Base-by-base conservation (phyloP, 2,329 filamentous ascomycete species). In the Teratosphaeria nubilosa region DNA sequence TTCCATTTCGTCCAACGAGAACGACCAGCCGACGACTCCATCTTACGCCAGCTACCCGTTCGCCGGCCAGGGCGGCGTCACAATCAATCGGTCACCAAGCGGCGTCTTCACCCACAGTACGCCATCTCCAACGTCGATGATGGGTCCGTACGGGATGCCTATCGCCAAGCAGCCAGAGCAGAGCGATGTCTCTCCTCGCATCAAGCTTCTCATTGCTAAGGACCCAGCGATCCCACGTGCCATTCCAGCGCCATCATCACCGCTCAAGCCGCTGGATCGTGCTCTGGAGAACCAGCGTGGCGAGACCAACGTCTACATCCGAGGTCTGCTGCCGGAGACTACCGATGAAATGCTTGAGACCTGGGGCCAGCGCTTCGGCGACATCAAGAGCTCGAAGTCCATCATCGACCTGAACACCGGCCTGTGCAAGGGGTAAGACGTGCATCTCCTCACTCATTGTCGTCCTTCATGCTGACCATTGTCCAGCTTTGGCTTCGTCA, bases 251-350 rank as follows among this genome's bases (percentile, higher is more conserved):
- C 90, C 90, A 30, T 86, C 86, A 25, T 91, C 92, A 58, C 88
- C 88, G 68, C 84, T 89, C 77, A 89, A 96, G 80, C 91, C 88
- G 50, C 83, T 97, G 30, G 92, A 96, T 63, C 91, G 96, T 74
- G 95, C 91, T 70, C 80, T 99, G 54, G 90, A 96, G 75, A 97
- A 97, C 69, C 88, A 91, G 59, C 94, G 88, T 53, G 91, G 91
- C 51, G 96, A 97, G 70, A 94, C 91, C 63, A 99, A 99, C 69
- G 92, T 99, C 64, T 99, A 99, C 78, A 96, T 99, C 63, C 90
- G 94, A 61, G 95, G 95, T 20, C 86, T 99, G 62, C 88, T 95
- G 63, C 92, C 94, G 0, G 92, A 95, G 67, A 99, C 92, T 0
- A 94, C 95, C 54, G 94, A 99, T 69, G 88, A 95, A 54, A 86